phyloP scores from a whole-genome alignment of 2,329 filamentous ascomycete genomes.

The Pestalotiopsis sp. region DNA sequence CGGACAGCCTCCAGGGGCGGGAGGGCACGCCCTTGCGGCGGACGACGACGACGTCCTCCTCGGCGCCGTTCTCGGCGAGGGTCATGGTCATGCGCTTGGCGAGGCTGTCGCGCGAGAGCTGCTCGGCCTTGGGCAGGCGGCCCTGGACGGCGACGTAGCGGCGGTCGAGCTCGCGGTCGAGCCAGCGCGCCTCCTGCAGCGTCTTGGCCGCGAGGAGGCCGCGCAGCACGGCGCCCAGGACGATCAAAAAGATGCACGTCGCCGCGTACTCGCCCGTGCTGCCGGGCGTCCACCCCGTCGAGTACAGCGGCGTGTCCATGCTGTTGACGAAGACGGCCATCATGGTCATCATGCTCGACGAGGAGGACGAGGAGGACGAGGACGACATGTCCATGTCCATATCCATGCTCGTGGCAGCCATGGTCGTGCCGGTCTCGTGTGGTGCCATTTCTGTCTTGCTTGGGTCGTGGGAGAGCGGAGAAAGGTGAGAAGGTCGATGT shows the following conservation, averaged over 20 bases:
- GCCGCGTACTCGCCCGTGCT: slow-evolving; percentile 75
- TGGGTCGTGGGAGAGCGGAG: background rate
- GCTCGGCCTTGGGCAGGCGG: slow-evolving; percentile 58
- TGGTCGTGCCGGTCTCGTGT: background rate
- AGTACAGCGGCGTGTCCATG: slow-evolving; percentile 53
- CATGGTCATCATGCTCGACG: slow-evolving; percentile 35
- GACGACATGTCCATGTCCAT: slow-evolving; percentile 26
- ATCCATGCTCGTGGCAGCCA: slow-evolving; percentile 12
- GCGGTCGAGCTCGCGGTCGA: slow-evolving; percentile 69
- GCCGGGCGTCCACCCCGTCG: slow-evolving; percentile 70
- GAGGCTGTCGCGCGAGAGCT: slow-evolving; percentile 57
- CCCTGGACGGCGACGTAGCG: slow-evolving; percentile 76
- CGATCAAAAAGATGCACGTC: slow-evolving; percentile 87
- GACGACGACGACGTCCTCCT: slow-evolving; percentile 78
- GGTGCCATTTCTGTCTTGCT: background rate
- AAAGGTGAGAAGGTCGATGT: background rate
- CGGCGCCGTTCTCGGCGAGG: slow-evolving; percentile 73
- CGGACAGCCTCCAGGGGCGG: slow-evolving; percentile 77
- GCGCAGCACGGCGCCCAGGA: slow-evolving; percentile 71
- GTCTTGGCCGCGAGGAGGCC: slow-evolving; percentile 69
- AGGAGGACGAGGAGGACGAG: slow-evolving; percentile 13
- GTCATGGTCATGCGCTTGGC: slow-evolving; percentile 58
- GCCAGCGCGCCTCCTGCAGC: slow-evolving; percentile 63
- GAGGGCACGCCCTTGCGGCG: slow-evolving; percentile 51
- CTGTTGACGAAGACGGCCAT: slow-evolving; percentile 59